Evolutionary conservation across 1,284 basidiomycete genomes (phyloP), one percentile per base, ranked within the genome.

Genomic region (Marasmius tenuissimus): DNA sequence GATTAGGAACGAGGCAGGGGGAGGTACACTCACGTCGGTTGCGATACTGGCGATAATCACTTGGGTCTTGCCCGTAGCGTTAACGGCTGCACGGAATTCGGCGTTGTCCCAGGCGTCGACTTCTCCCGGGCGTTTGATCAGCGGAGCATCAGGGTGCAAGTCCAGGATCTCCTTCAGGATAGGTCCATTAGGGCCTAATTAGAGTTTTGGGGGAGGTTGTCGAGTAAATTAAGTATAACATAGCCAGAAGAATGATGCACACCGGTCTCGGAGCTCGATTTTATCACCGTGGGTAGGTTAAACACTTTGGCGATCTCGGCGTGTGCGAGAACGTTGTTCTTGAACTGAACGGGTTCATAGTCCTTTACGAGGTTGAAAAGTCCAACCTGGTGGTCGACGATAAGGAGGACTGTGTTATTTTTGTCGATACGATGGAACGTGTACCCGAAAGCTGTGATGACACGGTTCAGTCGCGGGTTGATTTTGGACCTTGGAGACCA

Each of bases 51-150:
- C 81, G 20, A 82, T 66, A 65, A 81, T 81, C 58, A 81, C 67
- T 62, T 82, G 80, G 63, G 77, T 80, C 68, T 79, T 81, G 2
- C 79, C 79, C 1, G 79, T 81, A 3, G 78, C 78, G 45, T 76
- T 67, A 22, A 83, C 78, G 18, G 80, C 81, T 1, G 69, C 70
- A 48, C 75, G 72, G 71, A 83, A 81, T 54, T 81, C 80, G 2
- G 70, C 61, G 67, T 81, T 82, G 67, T 82, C 80, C 81, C 81
- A 83, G 10, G 81, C 80, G 61, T 82, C 70, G 16, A 82, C 81
- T 67, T 83, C 79, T 1, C 80, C 80, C n/a, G 74, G 67, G n/a
- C 81, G 74, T 68, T 75, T 80, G 70, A 82, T 78, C 61, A 75
- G 68, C 6, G 79, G 73, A 2, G 79, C 78, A 53, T 78, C 67